These are phyloP conservation scores for Stropharia rugosoannulata DNA, from an alignment of 768 basidiomycete genomes.

Conservation along the genomic window DNA sequence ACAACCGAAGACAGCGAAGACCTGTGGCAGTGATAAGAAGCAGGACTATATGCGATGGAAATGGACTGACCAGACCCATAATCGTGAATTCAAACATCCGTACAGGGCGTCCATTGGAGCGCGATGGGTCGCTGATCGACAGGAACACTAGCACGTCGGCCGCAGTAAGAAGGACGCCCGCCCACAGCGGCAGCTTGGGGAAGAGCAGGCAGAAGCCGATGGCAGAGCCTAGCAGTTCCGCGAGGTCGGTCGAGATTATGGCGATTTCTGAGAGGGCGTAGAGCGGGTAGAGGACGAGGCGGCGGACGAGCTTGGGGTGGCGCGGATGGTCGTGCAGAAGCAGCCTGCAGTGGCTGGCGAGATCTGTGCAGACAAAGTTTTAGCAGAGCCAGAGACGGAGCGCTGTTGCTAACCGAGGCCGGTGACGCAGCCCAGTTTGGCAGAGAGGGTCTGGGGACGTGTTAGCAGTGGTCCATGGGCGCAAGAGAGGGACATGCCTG, in stretches of 20 bases:
- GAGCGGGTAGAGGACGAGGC: constrained; percentile 52
- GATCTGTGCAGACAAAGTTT: constrained; percentile 32
- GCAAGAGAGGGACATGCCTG: constrained; percentile 47
- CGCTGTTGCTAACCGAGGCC: constrained; percentile 46
- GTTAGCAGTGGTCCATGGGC: background rate
- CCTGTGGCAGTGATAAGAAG: constrained; percentile 30
- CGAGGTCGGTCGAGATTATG: constrained; percentile 68
- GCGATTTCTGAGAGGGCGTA: constrained; percentile 56
- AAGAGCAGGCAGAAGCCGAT: constrained; percentile 68
- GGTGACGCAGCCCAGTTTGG: constrained; percentile 67
- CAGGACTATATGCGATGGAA: constrained; percentile 18
- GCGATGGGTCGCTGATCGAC: constrained; percentile 58
- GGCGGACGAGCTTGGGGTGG: constrained; percentile 45
- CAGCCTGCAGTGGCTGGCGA: constrained; percentile 59
- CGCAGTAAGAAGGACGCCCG: constrained; percentile 54
- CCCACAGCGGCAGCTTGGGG: constrained; percentile 57
- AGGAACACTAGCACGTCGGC: constrained; percentile 62
- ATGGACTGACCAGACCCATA: constrained; percentile 43
- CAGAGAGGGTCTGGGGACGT: constrained; percentile 54
- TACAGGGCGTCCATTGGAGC: constrained; percentile 50
- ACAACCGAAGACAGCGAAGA: constrained; percentile 61
- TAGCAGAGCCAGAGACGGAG: background rate
- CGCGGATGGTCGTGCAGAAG: constrained; percentile 52
- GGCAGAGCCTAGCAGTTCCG: constrained; percentile 68
- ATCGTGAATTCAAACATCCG: constrained; percentile 58